Base-by-base conservation (phyloP, 2,329 filamentous ascomycete species). In the Phaeoacremonium minimum region DNA sequence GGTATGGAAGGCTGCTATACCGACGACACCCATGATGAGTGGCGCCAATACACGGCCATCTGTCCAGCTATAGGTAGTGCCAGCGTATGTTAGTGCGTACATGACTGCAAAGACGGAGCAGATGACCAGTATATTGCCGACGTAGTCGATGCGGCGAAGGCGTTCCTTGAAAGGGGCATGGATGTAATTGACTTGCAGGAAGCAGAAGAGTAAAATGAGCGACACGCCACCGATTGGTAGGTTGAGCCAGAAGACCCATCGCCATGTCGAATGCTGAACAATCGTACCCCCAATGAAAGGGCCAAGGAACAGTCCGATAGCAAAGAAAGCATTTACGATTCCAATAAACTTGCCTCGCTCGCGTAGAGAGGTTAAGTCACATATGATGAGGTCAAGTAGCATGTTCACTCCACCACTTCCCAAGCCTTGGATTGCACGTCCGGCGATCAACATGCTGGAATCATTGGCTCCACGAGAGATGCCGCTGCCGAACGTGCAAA, bases 401-500 rank as follows among this genome's bases (percentile, higher is more conserved):
- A 30, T 30, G 28, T 30, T 30, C 6, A 30, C 18, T 15, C 28
- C 28, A 7, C 28, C 28, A 13, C 8, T 12, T 7, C 28, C 28
- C 7, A 30, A 9, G 0, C 77, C 76, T 36, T 80, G 73, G 2
- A 80, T 45, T 0, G 40, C 52, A 2, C 61, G 52, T 7, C 58
- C 64, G 7, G 60, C 61, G 9, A 82, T 72, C 2, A 82, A 55
- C 46, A 66, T 64, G 0, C 46, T 45, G 1, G 56, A 58, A 4
- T 46, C 63, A 0, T 47, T 59, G 0, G 74, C 66, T 1, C 61
- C 62, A 1, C 71, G 74, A 20, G 57, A 63, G 3, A 80, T 58
- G 0, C 62, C 68, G 36, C 71, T 73, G 0, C 74, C 75, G 1
- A 77, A 43, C 0, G 57, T 59, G 37, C 76, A 76, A 1, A 73